Conservation (phyloP, 768 basidiomycete genomes). For the Heimioporus sp. region DNA sequence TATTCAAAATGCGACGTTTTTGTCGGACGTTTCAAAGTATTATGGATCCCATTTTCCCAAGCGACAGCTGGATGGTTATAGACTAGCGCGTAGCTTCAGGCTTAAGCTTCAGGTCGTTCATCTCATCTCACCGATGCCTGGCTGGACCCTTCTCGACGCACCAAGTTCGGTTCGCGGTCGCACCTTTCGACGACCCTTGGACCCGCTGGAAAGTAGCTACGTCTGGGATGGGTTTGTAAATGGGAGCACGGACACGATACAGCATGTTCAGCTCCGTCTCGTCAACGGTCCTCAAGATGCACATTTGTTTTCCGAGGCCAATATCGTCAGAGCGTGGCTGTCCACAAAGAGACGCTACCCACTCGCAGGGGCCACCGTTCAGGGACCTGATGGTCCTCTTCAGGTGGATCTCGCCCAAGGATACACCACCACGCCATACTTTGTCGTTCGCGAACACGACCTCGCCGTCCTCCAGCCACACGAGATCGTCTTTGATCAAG, state of each 20-base stretch:
- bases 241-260: constrained; percentile 44
- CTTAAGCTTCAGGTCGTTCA: no score
- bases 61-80: no score
- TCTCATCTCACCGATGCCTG: constrained; percentile 3
- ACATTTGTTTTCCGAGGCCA: constrained; percentile 29
- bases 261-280: constrained; percentile 26
- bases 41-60: no score
- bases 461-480: constrained; percentile 30
- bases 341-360: constrained; percentile 49
- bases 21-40: no score
- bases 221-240: constrained; percentile 41
- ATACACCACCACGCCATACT: constrained; percentile 14
- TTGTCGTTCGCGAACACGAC: constrained; percentile 41
- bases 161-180: constrained; percentile 1
- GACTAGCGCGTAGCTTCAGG: no score
- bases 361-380: constrained; percentile 43
- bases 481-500: constrained; percentile 39
- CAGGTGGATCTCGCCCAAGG: not conserved
- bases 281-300: constrained; percentile 25
- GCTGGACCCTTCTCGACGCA: constrained; percentile 14
- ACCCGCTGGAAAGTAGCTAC: constrained; percentile 39
- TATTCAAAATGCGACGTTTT: no score
- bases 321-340: constrained; percentile 43
- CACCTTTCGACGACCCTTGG: constrained; percentile 38
- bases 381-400: constrained; percentile 11